These are phyloP conservation scores for Hericium coralloides DNA, from an alignment of 768 basidiomycete species.

Conservation along the genomic window DNA sequence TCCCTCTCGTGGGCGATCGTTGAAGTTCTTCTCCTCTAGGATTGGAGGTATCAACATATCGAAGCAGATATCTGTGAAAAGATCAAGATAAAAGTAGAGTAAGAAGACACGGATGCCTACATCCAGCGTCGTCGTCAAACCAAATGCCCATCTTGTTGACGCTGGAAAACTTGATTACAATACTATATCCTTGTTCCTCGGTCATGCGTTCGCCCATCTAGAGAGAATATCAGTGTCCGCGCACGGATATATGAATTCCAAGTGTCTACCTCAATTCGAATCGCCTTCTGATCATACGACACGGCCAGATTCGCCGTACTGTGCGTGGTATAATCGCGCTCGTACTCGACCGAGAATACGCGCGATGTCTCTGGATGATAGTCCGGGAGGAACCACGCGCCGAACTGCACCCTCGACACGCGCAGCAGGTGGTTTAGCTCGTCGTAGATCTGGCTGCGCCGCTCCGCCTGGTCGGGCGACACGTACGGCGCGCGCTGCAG, in stretches of 20 bases:
- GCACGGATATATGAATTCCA: neutral
- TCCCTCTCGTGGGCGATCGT: conserved; percentile 36
- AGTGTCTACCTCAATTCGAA: conserved; percentile 48
- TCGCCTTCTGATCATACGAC: conserved; percentile 59
- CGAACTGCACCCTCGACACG: conserved; percentile 59
- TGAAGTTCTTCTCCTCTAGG: conserved; percentile 51
- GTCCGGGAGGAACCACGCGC: conserved; percentile 37
- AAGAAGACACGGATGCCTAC: neutral
- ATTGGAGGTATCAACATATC: conserved; percentile 39
- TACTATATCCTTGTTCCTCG: neutral
- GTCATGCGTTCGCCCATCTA: conserved; percentile 8
- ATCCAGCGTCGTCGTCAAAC: neutral
- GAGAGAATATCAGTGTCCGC: neutral
- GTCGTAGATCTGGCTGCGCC: conserved; percentile 27
- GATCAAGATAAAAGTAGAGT: neutral
- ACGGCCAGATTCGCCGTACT: conserved; percentile 49
- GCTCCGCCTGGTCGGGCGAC: conserved; percentile 21
- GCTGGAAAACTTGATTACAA: conserved; percentile 8
- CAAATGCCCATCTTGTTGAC: conserved; percentile 11
- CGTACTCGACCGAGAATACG: conserved; percentile 64
- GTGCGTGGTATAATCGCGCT: conserved; percentile 34
- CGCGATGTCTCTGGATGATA: conserved; percentile 14
- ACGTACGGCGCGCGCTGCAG: conserved; percentile 26
- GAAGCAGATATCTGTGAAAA: conserved; percentile 6
- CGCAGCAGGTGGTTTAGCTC: conserved; percentile 41